A percentile compares a stretch with the other conserved stretches of the same genome.
Conservation (phyloP, 768 basidiomycete genomes). For the Dacryopinax spathularia region DNA sequence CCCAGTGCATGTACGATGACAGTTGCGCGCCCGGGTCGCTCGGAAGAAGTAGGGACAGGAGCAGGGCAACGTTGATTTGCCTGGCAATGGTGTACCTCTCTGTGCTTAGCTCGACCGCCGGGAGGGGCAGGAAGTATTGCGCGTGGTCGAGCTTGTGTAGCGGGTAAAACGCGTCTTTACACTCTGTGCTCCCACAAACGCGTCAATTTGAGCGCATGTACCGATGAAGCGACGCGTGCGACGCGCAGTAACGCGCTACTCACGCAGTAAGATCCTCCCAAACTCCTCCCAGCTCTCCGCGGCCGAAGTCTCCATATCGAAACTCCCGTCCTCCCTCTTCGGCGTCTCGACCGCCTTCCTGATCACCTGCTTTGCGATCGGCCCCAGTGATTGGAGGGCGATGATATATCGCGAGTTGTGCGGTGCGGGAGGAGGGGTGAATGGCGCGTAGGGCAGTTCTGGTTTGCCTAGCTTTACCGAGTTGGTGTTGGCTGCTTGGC, state of each 20-base stretch:
- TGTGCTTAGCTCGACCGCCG: not conserved
- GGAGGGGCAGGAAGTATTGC: not conserved
- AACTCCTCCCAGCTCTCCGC: slow-evolving; percentile 3
- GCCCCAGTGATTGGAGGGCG: not conserved
- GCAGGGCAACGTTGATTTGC: not conserved
- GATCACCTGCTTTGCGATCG: not conserved
- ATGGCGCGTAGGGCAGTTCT: not conserved
- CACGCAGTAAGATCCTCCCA: slow-evolving; percentile 1
- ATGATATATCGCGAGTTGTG: not conserved
- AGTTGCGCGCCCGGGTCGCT: not conserved
- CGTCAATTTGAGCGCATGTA: not conserved
- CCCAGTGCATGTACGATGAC: not conserved
- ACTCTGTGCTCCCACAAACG: not conserved
- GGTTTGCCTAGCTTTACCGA: not conserved
- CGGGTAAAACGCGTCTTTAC: not conserved
- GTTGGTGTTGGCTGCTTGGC: not conserved
- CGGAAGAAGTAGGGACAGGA: not conserved
- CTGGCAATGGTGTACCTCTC: not conserved
- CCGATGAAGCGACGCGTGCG: not conserved
- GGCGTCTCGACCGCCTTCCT: not conserved
- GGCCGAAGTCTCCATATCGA: not conserved
- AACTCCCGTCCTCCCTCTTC: not conserved
- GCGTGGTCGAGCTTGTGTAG: not conserved
- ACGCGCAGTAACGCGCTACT: not conserved
- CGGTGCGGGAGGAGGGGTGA: not conserved